These are phyloP conservation scores for Annulohypoxylon moriforme DNA, from an alignment of 495 filamentous ascomycete genomes.

Conservation along the genomic window DNA sequence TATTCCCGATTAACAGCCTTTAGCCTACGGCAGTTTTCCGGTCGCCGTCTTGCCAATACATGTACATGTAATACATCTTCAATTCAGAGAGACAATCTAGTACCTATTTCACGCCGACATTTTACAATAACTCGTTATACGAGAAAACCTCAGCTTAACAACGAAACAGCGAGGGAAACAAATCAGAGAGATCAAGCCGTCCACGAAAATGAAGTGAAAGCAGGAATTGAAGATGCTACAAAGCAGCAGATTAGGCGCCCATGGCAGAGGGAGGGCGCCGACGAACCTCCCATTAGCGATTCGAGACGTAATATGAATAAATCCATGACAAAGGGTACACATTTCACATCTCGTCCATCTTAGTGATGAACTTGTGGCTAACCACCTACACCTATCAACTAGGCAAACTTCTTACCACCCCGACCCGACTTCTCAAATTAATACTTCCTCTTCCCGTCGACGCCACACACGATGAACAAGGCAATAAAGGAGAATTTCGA, in stretches of 20 bases:
- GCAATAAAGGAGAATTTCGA: conserved; percentile 53
- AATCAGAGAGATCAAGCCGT: conserved; percentile 53
- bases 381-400: not conserved
- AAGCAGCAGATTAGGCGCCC: conserved; percentile 59
- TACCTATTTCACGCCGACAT: conserved; percentile 1
- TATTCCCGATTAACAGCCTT: conserved; percentile 43
- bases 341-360: not conserved
- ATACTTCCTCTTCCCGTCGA: conserved; percentile 81
- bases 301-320: conserved; percentile 47
- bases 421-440: conserved; percentile 88
- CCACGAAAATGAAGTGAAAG: conserved; percentile 53
- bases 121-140: conserved; percentile 22
- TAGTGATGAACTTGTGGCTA: not conserved
- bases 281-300: conserved; percentile 65
- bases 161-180: conserved; percentile 51
- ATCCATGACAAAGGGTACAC: conserved; percentile 75
- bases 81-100: not conserved
- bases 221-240: conserved; percentile 47
- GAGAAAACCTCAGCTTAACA: conserved; percentile 22
- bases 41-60: conserved; percentile 19
- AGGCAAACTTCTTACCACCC: conserved; percentile 93
- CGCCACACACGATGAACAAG: conserved; percentile 61
- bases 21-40: conserved; percentile 28
- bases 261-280: conserved; percentile 76
- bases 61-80: conserved; percentile 1